These are phyloP conservation scores for Microbotryum silenes-acaulis DNA, from an alignment of 1,284 basidiomycete genomes.

Conservation along the genomic window DNA sequence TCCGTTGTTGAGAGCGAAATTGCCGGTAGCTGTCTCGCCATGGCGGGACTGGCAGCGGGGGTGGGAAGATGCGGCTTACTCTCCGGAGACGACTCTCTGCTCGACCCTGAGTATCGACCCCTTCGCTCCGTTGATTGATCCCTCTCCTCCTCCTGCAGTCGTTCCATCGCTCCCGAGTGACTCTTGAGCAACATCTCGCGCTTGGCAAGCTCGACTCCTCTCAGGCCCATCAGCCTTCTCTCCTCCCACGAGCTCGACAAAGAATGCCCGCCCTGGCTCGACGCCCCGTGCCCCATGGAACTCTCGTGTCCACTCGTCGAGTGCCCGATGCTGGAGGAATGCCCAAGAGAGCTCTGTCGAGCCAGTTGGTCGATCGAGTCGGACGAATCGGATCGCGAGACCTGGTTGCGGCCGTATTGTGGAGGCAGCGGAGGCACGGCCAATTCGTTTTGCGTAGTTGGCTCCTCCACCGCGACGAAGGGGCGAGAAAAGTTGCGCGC, in stretches of 20 bases:
- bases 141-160: too few species aligned
- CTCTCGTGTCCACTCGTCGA: neutral
- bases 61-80: too few species aligned
- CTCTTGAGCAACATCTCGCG: constrained; percentile 5
- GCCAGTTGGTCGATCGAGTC: constrained; percentile 2
- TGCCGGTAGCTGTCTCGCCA: too few species aligned
- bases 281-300: constrained; percentile 6
- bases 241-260: constrained; percentile 23
- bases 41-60: too few species aligned
- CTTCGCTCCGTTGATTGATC: too few species aligned
- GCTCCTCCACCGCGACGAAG: neutral
- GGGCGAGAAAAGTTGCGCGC: constrained; percentile 27
- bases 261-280: constrained; percentile 14
- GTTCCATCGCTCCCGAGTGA: too few species aligned
- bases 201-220: constrained; percentile 11
- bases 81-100: too few species aligned
- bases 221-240: neutral
- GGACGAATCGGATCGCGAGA: constrained; percentile 1
- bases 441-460: neutral
- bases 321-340: constrained; percentile 8
- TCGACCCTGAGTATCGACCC: too few species aligned
- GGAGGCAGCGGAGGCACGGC: neutral
- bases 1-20: too few species aligned
- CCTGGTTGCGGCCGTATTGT: neutral
- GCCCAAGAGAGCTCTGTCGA: constrained; percentile 1